A percentile compares a stretch with the other conserved stretches of the same genome.
Evolutionary conservation across 2,329 filamentous ascomycete genomes (phyloP).

Genomic region (Xylaria sp.): DNA sequence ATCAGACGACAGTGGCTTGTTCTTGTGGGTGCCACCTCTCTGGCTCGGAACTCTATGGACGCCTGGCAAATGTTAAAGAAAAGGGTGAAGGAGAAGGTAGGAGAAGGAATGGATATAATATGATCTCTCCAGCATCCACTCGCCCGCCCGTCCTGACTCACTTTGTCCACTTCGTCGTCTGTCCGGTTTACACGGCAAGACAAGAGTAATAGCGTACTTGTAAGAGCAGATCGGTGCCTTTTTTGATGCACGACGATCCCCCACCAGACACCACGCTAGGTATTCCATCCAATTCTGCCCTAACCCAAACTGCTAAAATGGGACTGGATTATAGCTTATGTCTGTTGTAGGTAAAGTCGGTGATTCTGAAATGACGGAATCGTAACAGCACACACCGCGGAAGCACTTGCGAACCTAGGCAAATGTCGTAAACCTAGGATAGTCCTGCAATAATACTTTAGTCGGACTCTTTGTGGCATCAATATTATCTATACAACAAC

Average conservation of each 20-base stretch:
- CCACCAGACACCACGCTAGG: conserved; percentile 20
- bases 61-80: neutral
- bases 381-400: neutral
- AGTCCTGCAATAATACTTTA: neutral
- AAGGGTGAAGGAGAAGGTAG: neutral
- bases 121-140: conserved; percentile 17
- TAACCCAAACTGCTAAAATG: conserved; percentile 18
- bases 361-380: conserved; percentile 27
- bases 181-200: conserved; percentile 18
- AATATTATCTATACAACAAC: too few relatives aligned
- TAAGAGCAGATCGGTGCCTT: conserved; percentile 18
- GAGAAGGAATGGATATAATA: conserved; percentile 6
- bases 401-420: neutral
- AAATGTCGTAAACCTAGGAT: neutral
- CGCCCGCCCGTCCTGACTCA: neutral
- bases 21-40: conserved; percentile 30
- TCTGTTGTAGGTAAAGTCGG: neutral
- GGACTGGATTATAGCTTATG: conserved; percentile 1
- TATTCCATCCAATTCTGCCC: conserved; percentile 15
- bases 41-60: neutral
- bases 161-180: conserved; percentile 7
- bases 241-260: conserved; percentile 18
- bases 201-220: neutral
- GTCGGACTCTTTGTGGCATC: neutral
- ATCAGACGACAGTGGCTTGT: conserved; percentile 31